Base-by-base conservation (phyloP, 2,329 filamentous ascomycete species). In the Trichoderma sp. region DNA sequence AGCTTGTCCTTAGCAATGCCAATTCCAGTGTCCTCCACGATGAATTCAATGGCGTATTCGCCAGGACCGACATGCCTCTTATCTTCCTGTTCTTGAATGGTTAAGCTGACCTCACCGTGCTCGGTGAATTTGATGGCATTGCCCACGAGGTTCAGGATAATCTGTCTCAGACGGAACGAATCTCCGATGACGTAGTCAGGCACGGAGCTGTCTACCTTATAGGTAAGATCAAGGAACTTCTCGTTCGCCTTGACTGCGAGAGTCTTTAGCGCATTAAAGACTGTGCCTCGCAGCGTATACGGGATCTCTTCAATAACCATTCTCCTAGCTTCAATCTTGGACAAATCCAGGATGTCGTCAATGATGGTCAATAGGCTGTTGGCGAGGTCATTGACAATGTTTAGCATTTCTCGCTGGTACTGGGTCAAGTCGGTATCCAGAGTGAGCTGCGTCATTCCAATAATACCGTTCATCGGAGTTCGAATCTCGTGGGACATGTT, bases 91-190 rank as follows among this genome's bases (percentile, higher is more conserved):
- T 89, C 86, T 76, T 91, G 90, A 76, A 98, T 98, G n/a, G 92
- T 94, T 68, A 98, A 89, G 81, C 95, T 97, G 77, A 99, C 96
- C 81, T 97, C 94, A 73, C 96, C 96, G 77, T 97, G 92, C 82
- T 98, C 95, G 3, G 96, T 98, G 81, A 99, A 99, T 80, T 99
- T 99, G 86, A 99, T 98, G 70, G 96, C 95, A 78, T 99, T 99
- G 79, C 96, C 96, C 69, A 98, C 95, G 71, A 99, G 86, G 82
- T 99, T 99, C 71, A 98, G 88, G 74, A 98, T 98, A 77, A 99
- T 97, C 83, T 99, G 96, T 74, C 95, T 91, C 71, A 98, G 85
- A 82, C 96, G 92, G 91, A 98, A 98, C 1, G 95, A 97, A 81
- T 99, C 96, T 73, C 96, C 96, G 74, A 98, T 91, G 53, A 98